phyloP scores from a whole-genome alignment of 805 yeast genomes.

The Ogataea pini region DNA sequence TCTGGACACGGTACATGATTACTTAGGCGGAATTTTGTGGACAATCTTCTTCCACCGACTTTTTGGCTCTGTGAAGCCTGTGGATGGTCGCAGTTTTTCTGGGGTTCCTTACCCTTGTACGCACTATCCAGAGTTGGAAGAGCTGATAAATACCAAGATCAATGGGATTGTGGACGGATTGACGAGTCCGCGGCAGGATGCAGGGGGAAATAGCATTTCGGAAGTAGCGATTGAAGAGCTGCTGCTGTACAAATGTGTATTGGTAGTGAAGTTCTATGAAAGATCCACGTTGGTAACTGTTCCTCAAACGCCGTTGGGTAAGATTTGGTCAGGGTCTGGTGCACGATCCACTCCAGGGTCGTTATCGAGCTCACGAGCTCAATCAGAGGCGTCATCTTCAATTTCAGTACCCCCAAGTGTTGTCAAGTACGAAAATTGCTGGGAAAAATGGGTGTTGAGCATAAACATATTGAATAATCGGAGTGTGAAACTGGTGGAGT shows the following conservation, averaged over 20 bases:
- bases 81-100: constrained; percentile 49
- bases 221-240: constrained; percentile 5
- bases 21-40: constrained; percentile 61
- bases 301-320: constrained; percentile 28
- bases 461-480: constrained; percentile 42
- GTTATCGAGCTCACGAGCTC: constrained; percentile 13
- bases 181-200: constrained; percentile 8
- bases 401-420: constrained; percentile 18
- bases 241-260: constrained; percentile 32
- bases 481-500: constrained; percentile 17
- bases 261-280: constrained; percentile 36
- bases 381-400: constrained; percentile 24
- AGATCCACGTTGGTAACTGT: constrained; percentile 12
- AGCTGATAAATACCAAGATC: constrained; percentile 39
- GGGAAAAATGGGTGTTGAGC: constrained; percentile 73
- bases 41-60: constrained; percentile 68
- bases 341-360: constrained; percentile 10
- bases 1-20: constrained; percentile 53
- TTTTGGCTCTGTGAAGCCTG: constrained; percentile 64
- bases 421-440: constrained; percentile 47
- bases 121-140: constrained; percentile 49
- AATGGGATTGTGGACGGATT: constrained; percentile 33
- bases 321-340: constrained; percentile 54
- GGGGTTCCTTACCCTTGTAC: constrained; percentile 60
- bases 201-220: constrained; percentile 11